phyloP scores from a whole-genome alignment of 306 rosid species.

The Cucurbita pepo region DNA sequence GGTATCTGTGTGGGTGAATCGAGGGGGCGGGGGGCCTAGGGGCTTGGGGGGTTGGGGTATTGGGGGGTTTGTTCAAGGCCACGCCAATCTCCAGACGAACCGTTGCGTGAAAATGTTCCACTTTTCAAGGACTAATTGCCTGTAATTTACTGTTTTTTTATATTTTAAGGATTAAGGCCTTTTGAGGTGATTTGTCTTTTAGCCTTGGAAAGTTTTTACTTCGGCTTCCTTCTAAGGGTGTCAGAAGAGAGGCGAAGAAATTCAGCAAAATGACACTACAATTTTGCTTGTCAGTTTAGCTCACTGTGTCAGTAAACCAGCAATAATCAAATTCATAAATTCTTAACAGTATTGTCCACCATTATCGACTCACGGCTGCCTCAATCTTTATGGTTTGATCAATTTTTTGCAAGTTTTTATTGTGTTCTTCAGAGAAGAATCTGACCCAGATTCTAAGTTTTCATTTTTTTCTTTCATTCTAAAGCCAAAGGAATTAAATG shows the following conservation, averaged over 20 bases:
- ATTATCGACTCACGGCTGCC: neutral
- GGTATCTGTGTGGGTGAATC: neutral
- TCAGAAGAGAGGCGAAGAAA: neutral
- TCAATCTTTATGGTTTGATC: neutral
- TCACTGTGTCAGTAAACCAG: neutral
- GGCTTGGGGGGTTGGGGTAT: neutral
- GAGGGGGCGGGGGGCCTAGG: neutral
- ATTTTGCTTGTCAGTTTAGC: neutral
- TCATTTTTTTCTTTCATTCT: neutral
- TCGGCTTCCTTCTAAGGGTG: neutral
- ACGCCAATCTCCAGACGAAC: conserved; percentile 39
- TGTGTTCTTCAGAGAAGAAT: neutral
- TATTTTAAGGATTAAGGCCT: neutral
- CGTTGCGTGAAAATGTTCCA: conserved; percentile 34
- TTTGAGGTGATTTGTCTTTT: neutral
- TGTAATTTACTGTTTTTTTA: conserved; percentile 18
- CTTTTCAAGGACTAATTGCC: conserved; percentile 24
- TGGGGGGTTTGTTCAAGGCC: neutral
- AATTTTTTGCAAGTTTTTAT: neutral
- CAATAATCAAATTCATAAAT: neutral
- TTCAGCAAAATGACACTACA: neutral
- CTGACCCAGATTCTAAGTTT: neutral
- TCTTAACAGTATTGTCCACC: neutral
- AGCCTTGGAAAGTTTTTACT: neutral
- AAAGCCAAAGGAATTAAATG: neutral